These are phyloP conservation scores for Sporothrix brunneoviolacea DNA, from an alignment of 2,329 filamentous ascomycete genomes.

Conservation along the genomic window DNA sequence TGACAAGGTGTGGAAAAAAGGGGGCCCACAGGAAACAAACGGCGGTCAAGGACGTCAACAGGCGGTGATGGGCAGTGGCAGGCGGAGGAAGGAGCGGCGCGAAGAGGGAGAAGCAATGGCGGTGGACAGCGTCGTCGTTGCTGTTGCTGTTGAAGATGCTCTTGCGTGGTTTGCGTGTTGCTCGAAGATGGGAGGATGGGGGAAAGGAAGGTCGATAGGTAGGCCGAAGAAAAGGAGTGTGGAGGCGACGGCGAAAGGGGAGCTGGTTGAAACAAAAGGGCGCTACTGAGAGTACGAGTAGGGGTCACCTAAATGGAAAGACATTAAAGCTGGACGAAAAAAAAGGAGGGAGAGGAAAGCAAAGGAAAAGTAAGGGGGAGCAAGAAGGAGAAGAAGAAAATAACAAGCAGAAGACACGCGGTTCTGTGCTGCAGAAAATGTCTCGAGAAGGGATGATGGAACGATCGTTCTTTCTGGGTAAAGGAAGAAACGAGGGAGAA, in stretches of 20 bases:
- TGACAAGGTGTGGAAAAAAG: constrained; percentile 4
- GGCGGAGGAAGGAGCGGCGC: background rate
- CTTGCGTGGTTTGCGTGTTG: background rate
- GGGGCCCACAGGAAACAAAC: constrained; percentile 8
- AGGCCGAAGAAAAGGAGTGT: constrained; percentile 14
- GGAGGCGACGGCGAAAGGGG: constrained; percentile 19
- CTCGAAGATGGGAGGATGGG: constrained; percentile 1
- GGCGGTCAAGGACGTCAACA: constrained; percentile 12
- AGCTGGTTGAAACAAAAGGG: constrained; percentile 14
- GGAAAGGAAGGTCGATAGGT: background rate
- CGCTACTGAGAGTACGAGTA: constrained; percentile 18
- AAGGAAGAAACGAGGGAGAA: constrained; percentile 5
- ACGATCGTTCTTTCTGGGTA: constrained; percentile 7
- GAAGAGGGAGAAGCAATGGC: background rate
- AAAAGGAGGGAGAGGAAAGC: background rate
- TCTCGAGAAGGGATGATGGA: constrained; percentile 9
- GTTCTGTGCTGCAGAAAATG: constrained; percentile 2
- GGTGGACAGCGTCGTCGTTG: background rate
- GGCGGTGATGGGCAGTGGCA: constrained; percentile 7
- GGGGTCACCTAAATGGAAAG: constrained; percentile 16
- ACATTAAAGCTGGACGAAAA: constrained; percentile 15
- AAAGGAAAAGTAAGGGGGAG: background rate
- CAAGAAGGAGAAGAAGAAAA: background rate
- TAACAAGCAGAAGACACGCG: background rate
- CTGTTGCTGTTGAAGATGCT: constrained; percentile 3